phyloP scores from a whole-genome alignment of 2,329 filamentous ascomycete species.

The Parastagonospora avenae region DNA sequence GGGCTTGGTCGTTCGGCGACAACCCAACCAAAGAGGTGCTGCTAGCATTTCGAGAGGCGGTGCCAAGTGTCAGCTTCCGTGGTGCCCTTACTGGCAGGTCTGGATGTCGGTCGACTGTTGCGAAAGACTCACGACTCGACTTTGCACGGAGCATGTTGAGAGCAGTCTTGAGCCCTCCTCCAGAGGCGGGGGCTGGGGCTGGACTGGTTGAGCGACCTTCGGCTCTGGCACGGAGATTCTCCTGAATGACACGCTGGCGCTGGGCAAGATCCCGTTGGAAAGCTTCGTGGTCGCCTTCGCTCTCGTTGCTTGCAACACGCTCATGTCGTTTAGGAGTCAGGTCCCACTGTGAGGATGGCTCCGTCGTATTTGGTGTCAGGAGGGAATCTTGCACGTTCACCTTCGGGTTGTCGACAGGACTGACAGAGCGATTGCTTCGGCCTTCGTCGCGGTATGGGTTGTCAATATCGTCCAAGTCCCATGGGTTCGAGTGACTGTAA shows the following conservation, averaged over 20 bases:
- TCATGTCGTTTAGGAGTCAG: constrained; percentile 56
- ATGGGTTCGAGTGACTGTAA: constrained; percentile 60
- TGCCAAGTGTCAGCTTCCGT: constrained; percentile 65
- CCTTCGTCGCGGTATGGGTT: constrained; percentile 45
- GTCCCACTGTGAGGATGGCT: constrained; percentile 49
- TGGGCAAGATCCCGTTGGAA: constrained; percentile 75
- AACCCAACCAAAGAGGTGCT: constrained; percentile 39
- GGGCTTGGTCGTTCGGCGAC: constrained; percentile 28
- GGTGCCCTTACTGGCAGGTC: constrained; percentile 60
- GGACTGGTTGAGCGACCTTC: constrained; percentile 53
- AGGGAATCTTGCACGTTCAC: constrained; percentile 12
- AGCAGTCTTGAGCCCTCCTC: constrained; percentile 57
- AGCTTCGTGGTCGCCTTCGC: constrained; percentile 66
- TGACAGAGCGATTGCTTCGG: constrained; percentile 43
- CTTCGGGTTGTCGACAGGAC: constrained; percentile 37
- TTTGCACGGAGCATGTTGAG: constrained; percentile 69
- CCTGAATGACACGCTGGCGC: constrained; percentile 72
- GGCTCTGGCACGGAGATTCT: constrained; percentile 72
- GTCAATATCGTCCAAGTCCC: constrained; percentile 59
- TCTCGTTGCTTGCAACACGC: constrained; percentile 57
- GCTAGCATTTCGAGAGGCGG: constrained; percentile 44
- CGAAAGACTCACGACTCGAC: constrained; percentile 70
- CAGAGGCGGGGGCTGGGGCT: constrained; percentile 37
- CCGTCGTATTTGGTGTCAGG: constrained; percentile 14
- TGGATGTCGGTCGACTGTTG: constrained; percentile 49